phyloP scores from a whole-genome alignment of 352 stramenopile species.

The Thalassiosira hispida region DNA sequence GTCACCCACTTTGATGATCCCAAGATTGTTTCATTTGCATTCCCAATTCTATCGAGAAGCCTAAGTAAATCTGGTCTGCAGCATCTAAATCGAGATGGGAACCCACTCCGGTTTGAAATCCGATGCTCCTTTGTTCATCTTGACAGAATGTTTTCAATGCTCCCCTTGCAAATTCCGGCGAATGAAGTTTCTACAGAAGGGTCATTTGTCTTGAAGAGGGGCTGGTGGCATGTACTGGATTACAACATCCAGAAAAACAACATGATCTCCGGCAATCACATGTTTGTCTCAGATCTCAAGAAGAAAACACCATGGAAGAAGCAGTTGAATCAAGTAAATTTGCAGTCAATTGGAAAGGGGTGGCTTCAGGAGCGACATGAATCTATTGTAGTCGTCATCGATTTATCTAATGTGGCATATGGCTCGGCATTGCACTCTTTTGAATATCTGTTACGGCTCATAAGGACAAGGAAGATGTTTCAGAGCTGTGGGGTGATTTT shows the following conservation, averaged over 20 bases:
- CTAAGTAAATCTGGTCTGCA: background rate
- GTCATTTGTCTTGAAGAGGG: background rate
- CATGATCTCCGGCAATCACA: background rate
- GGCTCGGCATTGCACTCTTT: background rate
- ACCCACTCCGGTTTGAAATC: constrained; percentile 11
- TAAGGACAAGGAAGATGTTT: constrained; percentile 2
- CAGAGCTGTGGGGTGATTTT: constrained; percentile 17
- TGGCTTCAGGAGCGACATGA: constrained; percentile 14
- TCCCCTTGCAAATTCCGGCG: constrained; percentile 3
- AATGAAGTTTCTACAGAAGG: background rate
- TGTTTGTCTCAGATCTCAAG: background rate
- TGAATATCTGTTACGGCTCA: background rate
- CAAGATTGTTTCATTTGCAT: constrained; percentile 18
- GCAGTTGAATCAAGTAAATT: constrained; percentile 17
- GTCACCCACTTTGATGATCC: constrained; percentile 5
- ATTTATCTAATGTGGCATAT: constrained; percentile 3
- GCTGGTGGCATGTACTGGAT: constrained; percentile 21
- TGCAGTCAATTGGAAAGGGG: constrained; percentile 1
- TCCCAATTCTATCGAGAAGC: background rate
- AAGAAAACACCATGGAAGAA: constrained; percentile 7
- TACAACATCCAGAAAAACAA: constrained; percentile 10
- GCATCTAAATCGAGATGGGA: constrained; percentile 5
- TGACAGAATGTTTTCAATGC: constrained; percentile 10
- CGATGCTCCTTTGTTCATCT: constrained; percentile 25
- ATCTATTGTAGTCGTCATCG: constrained; percentile 3